Evolutionary conservation across 2,329 filamentous ascomycete genomes (phyloP).

Genomic region (Penicillium rolfsii): DNA sequence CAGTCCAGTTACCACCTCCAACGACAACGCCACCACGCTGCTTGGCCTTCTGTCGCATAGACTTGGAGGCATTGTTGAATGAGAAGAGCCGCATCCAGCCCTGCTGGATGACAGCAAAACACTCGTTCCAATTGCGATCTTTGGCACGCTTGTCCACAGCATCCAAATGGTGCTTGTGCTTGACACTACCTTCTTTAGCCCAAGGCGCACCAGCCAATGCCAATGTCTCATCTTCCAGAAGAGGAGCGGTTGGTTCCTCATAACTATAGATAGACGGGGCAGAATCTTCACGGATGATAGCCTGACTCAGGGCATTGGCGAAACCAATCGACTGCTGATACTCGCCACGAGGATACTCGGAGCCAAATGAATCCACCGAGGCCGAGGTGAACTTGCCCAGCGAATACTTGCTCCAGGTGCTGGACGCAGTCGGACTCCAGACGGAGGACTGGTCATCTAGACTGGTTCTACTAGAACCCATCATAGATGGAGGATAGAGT

Average conservation of each 20-base stretch:
- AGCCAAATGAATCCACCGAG: slow-evolving; percentile 88
- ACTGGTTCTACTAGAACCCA: slow-evolving; percentile 90
- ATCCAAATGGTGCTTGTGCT: slow-evolving; percentile 95
- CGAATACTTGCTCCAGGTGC: slow-evolving; percentile 93
- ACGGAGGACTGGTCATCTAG: slow-evolving; percentile 87
- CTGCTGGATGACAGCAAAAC: slow-evolving; percentile 94
- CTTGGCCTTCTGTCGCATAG: slow-evolving; percentile 64
- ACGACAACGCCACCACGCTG: slow-evolving; percentile 69
- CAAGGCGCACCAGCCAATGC: slow-evolving; percentile 93
- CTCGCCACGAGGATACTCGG: slow-evolving; percentile 72
- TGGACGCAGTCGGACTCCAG: slow-evolving; percentile 90
- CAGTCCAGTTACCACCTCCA: slow-evolving; percentile 96
- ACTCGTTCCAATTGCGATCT: slow-evolving; percentile 91
- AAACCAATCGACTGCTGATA: slow-evolving; percentile 98
- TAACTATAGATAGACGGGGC: slow-evolving; percentile 56
- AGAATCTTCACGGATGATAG: slow-evolving; percentile 83
- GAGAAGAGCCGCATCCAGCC: slow-evolving; percentile 93
- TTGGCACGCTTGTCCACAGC: slow-evolving; percentile 88
- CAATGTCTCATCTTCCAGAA: slow-evolving; percentile 90
- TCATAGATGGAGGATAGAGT: slow-evolving; percentile 73
- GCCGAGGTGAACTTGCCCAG: slow-evolving; percentile 87
- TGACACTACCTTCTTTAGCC: slow-evolving; percentile 95
- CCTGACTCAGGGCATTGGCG: slow-evolving; percentile 92
- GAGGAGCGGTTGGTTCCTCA: slow-evolving; percentile 65
- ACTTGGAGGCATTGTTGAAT: slow-evolving; percentile 78